Conservation (phyloP, 345 rosid genomes). For the Brassica nigra region DNA sequence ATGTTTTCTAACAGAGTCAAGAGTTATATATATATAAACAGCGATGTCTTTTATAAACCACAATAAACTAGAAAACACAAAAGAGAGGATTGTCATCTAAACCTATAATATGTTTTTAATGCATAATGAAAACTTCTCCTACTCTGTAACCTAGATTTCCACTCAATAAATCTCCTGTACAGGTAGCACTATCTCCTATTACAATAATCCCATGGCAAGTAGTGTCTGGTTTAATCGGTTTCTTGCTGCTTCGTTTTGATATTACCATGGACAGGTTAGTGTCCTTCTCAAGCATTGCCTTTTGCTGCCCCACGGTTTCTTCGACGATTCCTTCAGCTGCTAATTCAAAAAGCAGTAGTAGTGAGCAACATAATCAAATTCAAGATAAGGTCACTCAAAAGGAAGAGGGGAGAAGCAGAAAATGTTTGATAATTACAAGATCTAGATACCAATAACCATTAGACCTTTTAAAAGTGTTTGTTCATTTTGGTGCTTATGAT, state of each 20-base stretch:
- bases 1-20: conserved; percentile 23
- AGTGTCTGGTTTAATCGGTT: conserved; percentile 16
- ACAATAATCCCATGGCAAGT: conserved; percentile 25
- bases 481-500: background rate
- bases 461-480: background rate
- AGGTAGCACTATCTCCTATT: conserved; percentile 39
- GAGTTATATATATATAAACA: conserved; percentile 12
- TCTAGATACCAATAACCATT: background rate
- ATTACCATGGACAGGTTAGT: conserved; percentile 78
- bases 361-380: conserved; percentile 6
- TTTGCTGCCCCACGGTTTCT: conserved; percentile 59
- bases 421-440: background rate
- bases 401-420: background rate
- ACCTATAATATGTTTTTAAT: conserved; percentile 27
- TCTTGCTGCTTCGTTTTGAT: conserved; percentile 21
- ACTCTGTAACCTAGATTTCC: conserved; percentile 34
- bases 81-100: conserved; percentile 26
- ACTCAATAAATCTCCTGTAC: conserved; percentile 35
- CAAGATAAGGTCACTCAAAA: background rate
- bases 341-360: conserved; percentile 2
- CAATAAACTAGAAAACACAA: conserved; percentile 17
- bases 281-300: conserved; percentile 57
- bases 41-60: background rate
- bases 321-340: conserved; percentile 53
- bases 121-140: conserved; percentile 30